A percentile compares a stretch with the other conserved stretches of the same genome.
These are phyloP conservation scores for Sparassis latifolia DNA, from an alignment of 1,284 basidiomycete species.

Conservation along the genomic window DNA sequence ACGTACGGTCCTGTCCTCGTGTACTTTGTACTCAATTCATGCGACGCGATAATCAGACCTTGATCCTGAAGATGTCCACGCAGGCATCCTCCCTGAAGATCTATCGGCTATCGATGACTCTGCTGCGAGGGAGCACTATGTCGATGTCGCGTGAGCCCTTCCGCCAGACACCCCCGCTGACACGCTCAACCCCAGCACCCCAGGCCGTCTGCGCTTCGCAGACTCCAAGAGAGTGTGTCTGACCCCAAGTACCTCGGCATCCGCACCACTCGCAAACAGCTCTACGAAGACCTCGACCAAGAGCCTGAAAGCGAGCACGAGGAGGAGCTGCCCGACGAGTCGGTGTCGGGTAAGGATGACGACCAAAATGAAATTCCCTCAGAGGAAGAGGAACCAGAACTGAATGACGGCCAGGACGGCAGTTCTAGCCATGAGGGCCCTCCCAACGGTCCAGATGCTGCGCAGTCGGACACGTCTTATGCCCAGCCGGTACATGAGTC, in stretches of 20 bases:
- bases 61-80: constrained; percentile 65
- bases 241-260: constrained; percentile 76
- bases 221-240: constrained; percentile 50
- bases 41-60: constrained; percentile 45
- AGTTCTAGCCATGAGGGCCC: constrained; percentile 1
- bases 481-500: constrained; percentile 3
- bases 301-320: constrained; percentile 27
- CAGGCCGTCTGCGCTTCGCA: constrained; percentile 67
- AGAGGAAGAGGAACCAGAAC: constrained; percentile 21
- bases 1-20: constrained; percentile 18
- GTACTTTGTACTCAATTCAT: constrained; percentile 11
- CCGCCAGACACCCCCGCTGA: not conserved
- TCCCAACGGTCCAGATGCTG: not conserved
- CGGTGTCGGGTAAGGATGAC: constrained; percentile 1
- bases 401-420: constrained; percentile 8
- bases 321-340: constrained; percentile 15
- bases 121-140: constrained; percentile 68
- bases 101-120: constrained; percentile 16
- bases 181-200: not conserved
- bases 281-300: constrained; percentile 39
- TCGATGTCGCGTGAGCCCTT: constrained; percentile 69
- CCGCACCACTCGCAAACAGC: constrained; percentile 53
- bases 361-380: constrained; percentile 25
- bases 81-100: constrained; percentile 14
- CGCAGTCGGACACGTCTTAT: constrained; percentile 3